A percentile compares a stretch with the other conserved stretches of the same genome.
phyloP scores from a whole-genome alignment of 208 protist species.

The Trypanosomatidae sp. region DNA sequence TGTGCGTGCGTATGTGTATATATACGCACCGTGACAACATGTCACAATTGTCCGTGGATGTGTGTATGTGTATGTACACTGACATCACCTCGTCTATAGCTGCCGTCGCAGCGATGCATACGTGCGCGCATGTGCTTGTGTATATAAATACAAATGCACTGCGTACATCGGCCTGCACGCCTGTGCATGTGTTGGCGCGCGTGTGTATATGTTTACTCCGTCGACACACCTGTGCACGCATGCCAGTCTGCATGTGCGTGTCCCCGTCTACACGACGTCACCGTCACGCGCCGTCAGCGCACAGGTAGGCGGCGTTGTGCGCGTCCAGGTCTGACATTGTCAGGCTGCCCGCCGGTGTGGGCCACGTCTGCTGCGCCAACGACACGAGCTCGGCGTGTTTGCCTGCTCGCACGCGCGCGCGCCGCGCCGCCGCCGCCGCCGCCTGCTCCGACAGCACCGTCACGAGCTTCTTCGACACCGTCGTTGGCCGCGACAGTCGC shows the following conservation, averaged over 20 bases:
- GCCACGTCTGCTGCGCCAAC: constrained; percentile 21
- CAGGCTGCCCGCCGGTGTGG: constrained; percentile 15
- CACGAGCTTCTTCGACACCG: constrained; percentile 14
- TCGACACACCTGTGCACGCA: neutral
- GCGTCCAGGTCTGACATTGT: constrained; percentile 29
- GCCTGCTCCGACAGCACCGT: constrained; percentile 12
- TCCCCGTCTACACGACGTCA: neutral
- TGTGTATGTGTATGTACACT: too few relatives aligned
- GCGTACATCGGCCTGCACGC: too few relatives aligned
- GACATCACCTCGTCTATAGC: too few relatives aligned
- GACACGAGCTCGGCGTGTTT: constrained; percentile 13
- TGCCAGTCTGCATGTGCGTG: neutral
- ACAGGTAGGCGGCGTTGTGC: constrained; percentile 24
- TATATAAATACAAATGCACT: too few relatives aligned
- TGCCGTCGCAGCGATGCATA: too few relatives aligned
- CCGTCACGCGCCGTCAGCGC: neutral
- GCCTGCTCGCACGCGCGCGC: constrained; percentile 3
- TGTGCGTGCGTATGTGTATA: too few relatives aligned
- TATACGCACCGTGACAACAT: too few relatives aligned
- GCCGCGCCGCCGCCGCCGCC: constrained; percentile 10
- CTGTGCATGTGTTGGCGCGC: neutral
- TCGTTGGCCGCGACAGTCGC: constrained; percentile 28
- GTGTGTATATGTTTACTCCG: neutral
- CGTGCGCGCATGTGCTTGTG: too few relatives aligned
- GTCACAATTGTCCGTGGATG: too few relatives aligned